phyloP scores from a whole-genome alignment of 768 basidiomycete genomes.

The Leccinum uliginosum region DNA sequence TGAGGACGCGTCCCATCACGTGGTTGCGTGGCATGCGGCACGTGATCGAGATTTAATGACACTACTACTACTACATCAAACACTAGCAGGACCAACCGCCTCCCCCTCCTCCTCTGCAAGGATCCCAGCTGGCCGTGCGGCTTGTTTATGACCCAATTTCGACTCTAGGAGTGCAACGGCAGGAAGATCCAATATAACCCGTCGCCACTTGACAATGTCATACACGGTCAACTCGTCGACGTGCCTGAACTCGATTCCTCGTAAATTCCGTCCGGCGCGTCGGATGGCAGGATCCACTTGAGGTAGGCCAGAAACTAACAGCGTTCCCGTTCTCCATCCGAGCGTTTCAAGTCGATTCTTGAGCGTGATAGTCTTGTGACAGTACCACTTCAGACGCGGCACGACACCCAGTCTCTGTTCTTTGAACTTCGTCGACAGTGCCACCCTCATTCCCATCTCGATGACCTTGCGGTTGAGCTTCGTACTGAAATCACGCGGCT shows the following conservation, averaged over 20 bases:
- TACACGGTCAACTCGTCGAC: slow-evolving; percentile 72
- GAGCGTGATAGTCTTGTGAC: slow-evolving; percentile 66
- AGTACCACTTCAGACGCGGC: slow-evolving; percentile 65
- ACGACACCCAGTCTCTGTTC: slow-evolving; percentile 76
- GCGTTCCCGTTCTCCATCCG: slow-evolving; percentile 61
- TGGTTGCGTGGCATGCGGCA: slow-evolving; percentile 2
- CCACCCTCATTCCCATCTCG: slow-evolving; percentile 89
- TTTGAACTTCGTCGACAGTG: slow-evolving; percentile 76
- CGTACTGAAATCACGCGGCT: slow-evolving; percentile 88
- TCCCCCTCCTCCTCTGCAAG: slow-evolving; percentile 11
- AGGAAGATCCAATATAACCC: slow-evolving; percentile 74
- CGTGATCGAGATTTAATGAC: not conserved
- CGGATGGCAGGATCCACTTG: slow-evolving; percentile 51
- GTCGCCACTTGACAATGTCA: slow-evolving; percentile 79
- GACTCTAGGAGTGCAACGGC: slow-evolving; percentile 79
- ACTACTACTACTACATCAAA: not conserved
- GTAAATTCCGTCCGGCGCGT: slow-evolving; percentile 67
- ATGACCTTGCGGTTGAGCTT: slow-evolving; percentile 91
- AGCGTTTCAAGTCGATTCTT: slow-evolving; percentile 56
- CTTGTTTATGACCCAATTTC: slow-evolving; percentile 44
- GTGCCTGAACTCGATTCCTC: slow-evolving; percentile 58
- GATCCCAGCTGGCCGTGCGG: not conserved
- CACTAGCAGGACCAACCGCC: not conserved
- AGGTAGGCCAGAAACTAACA: slow-evolving; percentile 69
- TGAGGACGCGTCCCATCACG: slow-evolving; percentile 31